Evolutionary conservation across 441 rosid genomes (phyloP), one percentile per base, ranked within the genome.

Genomic region (Biscutella auriculata): DNA sequence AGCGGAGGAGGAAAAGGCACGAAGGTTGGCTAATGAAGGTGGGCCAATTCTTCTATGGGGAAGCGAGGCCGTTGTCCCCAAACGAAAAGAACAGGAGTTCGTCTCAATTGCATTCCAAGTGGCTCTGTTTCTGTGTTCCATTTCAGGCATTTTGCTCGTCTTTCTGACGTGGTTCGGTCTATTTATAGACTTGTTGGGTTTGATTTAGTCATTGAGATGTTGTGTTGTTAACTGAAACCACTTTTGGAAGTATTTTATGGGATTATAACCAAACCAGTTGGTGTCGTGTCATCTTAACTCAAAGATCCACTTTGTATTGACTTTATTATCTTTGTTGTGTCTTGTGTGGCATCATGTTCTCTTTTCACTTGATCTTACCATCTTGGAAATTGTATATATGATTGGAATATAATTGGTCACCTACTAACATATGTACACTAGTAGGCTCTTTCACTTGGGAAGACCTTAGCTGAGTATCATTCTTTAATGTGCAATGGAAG

Each of bases 1-100:
- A 66, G 60, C 5, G 72, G 25, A 67, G 85, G 58, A 64, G 66
- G 68, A 57, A 56, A 51, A 21, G 73, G 73, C 43, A 56, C 65
- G 17, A 58, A 63, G 9, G 62, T 19, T 64, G 62, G 70, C 65
- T 14, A 64, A 29, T 17, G 34, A 72, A n/a, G 84, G 83, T 44
- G n/a, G 67, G 79, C 96, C 96, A 88, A 61, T 76, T 73, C 48
- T 71, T 86, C 65, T 81, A 1, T 84, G n/a, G 94, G 81, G 25
- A 71, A 60, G 32, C 98, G 96, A 3, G 97, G 95, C 65, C 67
- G 74, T 46, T 66, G 84, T 70, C 88, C 96, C 98, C 96, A 86
- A 27, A 83, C 62, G 72, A 86, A 92, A 9, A 96, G 94, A 59
- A 88, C 78, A 39, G 88, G 93, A 25, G 88, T 86, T 48, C 74